These are phyloP conservation scores for Ceratobasidium theobromae DNA, from an alignment of 1,284 basidiomycete genomes.

Conservation along the genomic window DNA sequence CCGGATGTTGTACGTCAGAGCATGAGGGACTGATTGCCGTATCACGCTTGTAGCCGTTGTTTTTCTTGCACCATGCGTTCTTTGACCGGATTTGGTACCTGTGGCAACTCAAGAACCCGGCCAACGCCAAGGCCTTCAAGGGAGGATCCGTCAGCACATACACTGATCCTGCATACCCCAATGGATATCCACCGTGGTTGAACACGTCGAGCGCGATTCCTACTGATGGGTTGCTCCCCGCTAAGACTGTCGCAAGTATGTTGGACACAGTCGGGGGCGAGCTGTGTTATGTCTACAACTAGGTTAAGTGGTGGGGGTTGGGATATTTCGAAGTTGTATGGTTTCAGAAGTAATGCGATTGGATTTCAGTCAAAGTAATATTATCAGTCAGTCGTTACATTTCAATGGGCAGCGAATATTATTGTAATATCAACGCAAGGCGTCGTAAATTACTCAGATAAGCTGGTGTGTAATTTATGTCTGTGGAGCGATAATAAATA, in stretches of 20 bases:
- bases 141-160: constrained; percentile 27
- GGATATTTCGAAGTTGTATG: background rate
- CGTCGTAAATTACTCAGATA: background rate
- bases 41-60: constrained; percentile 10
- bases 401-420: no score
- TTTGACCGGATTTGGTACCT: constrained; percentile 29
- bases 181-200: constrained; percentile 23
- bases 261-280: constrained; percentile 1
- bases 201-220: constrained; percentile 10
- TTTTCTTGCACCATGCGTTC: constrained; percentile 26
- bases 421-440: background rate
- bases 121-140: constrained; percentile 18
- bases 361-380: no score
- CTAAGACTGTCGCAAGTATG: constrained; percentile 2
- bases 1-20: constrained; percentile 10
- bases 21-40: background rate
- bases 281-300: constrained; percentile 13
- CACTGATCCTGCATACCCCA: constrained; percentile 20
- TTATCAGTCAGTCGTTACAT: no score
- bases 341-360: background rate
- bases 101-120: constrained; percentile 21
- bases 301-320: background rate
- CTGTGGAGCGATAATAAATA: background rate
- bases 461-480: background rate
- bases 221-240: constrained; percentile 7